phyloP scores from a whole-genome alignment of 2,329 filamentous ascomycete genomes.

The Helminthosporium solani region DNA sequence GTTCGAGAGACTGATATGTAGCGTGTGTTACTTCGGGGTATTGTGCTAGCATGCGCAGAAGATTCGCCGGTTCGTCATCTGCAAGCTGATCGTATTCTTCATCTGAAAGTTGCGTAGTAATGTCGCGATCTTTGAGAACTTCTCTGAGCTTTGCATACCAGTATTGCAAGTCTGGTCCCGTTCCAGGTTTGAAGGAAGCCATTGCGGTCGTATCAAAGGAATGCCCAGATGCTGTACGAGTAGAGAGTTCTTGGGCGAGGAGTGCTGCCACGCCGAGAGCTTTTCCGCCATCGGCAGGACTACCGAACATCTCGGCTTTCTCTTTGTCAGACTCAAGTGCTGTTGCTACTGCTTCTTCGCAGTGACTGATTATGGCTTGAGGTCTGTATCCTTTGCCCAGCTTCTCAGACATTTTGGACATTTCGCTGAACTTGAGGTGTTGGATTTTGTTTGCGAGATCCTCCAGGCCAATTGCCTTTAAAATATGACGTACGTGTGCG shows the following conservation, averaged over 20 bases:
- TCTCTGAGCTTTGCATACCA: slow-evolving; percentile 26
- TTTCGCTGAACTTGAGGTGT: slow-evolving; percentile 75
- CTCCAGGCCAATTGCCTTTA: slow-evolving; percentile 68
- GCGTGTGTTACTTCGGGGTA: slow-evolving; percentile 33
- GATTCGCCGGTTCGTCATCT: slow-evolving; percentile 27
- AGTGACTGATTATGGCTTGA: slow-evolving; percentile 65
- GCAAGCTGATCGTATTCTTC: slow-evolving; percentile 25
- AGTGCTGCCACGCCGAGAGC: slow-evolving; percentile 24
- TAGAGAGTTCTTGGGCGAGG: slow-evolving; percentile 31
- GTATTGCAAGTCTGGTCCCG: slow-evolving; percentile 33
- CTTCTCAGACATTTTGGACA: slow-evolving; percentile 46
- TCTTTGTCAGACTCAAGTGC: slow-evolving; percentile 19
- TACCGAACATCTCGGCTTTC: slow-evolving; percentile 20
- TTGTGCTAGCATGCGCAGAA: slow-evolving; percentile 31
- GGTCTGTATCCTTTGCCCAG: slow-evolving; percentile 64
- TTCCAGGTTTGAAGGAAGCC: slow-evolving; percentile 31
- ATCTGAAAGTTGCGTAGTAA: slow-evolving; percentile 14
- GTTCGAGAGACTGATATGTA: slow-evolving; percentile 29
- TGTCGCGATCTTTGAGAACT: slow-evolving; percentile 16
- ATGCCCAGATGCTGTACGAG: slow-evolving; percentile 22
- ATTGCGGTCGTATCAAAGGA: slow-evolving; percentile 26
- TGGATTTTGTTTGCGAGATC: slow-evolving; percentile 68
- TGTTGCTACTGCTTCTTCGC: slow-evolving; percentile 20
- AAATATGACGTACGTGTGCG: slow-evolving; percentile 73
- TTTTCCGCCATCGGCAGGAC: slow-evolving; percentile 12